Conservation (phyloP, 2,329 filamentous ascomycete species). For the Botryotinia globosa region DNA sequence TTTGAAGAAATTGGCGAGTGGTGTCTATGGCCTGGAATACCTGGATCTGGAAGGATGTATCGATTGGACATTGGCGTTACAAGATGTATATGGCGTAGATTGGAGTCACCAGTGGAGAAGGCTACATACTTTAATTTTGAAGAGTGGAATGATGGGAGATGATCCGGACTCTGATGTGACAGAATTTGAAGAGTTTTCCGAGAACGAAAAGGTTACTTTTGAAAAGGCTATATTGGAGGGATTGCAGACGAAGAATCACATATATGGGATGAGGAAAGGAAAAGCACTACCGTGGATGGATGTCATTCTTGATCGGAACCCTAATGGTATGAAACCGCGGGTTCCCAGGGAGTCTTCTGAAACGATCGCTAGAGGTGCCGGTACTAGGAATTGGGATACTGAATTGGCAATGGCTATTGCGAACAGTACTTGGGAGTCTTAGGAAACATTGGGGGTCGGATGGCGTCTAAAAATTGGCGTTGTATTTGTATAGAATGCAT, state of each 20-base stretch:
- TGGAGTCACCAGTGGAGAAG: slow-evolving; percentile 33
- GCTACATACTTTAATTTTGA: slow-evolving; percentile 20
- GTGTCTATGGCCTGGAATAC: slow-evolving; percentile 57
- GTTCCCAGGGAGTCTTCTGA: neutral
- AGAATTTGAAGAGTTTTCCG: neutral
- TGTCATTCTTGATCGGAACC: neutral
- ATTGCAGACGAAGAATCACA: neutral
- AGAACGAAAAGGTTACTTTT: neutral
- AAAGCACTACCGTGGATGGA: slow-evolving; percentile 9
- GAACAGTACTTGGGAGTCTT: slow-evolving; percentile 20
- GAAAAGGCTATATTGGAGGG: neutral
- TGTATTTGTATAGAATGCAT: neutral
- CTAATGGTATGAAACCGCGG: neutral
- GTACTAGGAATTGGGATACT: neutral
- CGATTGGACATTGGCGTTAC: slow-evolving; percentile 45
- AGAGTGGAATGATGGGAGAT: slow-evolving; percentile 10
- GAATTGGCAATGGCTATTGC: slow-evolving; percentile 1
- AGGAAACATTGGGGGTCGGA: neutral
- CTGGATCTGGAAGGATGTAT: slow-evolving; percentile 60
- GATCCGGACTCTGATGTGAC: neutral
- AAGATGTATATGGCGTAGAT: slow-evolving; percentile 26
- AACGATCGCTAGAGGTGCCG: neutral
- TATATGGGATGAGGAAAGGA: slow-evolving; percentile 2
- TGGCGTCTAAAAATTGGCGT: neutral
- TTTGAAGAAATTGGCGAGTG: slow-evolving; percentile 52